phyloP scores from a whole-genome alignment of 306 rosid genomes.

The Myrica gale region DNA sequence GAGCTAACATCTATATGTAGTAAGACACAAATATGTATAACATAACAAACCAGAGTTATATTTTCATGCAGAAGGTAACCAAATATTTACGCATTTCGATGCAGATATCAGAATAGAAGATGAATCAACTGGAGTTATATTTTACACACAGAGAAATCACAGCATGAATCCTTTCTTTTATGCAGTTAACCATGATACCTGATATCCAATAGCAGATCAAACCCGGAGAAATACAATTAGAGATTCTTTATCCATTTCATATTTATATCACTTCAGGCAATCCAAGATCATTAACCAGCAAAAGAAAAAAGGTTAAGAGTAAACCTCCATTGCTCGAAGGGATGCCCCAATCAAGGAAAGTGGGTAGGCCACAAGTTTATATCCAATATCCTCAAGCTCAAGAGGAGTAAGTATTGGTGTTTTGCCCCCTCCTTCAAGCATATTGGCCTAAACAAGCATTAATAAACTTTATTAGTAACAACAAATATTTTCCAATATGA shows the following conservation, averaged over 20 bases:
- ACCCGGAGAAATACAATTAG: neutral
- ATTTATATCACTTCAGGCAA: neutral
- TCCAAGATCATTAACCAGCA: neutral
- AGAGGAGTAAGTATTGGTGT: conserved; percentile 74
- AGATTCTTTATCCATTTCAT: neutral
- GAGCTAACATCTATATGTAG: too few species aligned
- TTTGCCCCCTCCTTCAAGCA: conserved; percentile 99
- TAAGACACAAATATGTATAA: too few species aligned
- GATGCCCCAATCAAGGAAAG: conserved; percentile 90
- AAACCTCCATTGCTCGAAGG: conserved; percentile 87
- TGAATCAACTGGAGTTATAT: neutral
- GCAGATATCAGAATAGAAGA: neutral
- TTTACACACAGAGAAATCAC: neutral
- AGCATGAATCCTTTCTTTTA: neutral
- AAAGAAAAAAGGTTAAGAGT: conserved; percentile 19
- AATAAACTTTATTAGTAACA: conserved; percentile 17
- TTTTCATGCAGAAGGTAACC: too few species aligned
- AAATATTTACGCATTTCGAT: neutral
- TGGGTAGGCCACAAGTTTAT: conserved; percentile 78
- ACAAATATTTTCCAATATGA: conserved; percentile 2
- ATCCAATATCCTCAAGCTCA: conserved; percentile 81
- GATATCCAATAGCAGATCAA: neutral
- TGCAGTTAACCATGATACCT: neutral
- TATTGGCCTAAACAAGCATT: conserved; percentile 63
- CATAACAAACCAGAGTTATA: too few species aligned